These are phyloP conservation scores for Blastobotrys elegans DNA, from an alignment of 1,139 yeast genomes.

Conservation along the genomic window DNA sequence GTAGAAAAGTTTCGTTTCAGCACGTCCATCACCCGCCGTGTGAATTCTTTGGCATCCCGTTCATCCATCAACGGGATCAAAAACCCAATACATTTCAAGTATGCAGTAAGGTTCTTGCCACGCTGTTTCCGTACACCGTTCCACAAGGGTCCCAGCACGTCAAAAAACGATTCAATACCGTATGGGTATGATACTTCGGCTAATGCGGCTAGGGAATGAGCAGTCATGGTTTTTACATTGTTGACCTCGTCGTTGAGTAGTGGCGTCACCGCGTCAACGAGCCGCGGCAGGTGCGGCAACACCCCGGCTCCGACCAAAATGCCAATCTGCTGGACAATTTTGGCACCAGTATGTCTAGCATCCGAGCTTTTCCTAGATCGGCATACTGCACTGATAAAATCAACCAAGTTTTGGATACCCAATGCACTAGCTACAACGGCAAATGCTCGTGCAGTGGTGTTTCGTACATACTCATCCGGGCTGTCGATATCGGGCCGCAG, in stretches of 20 bases:
- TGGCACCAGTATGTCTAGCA: conserved; percentile 84
- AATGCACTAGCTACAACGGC: conserved; percentile 82
- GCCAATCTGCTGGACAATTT: conserved; percentile 72
- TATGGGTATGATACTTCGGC: conserved; percentile 89
- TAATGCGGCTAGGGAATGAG: conserved; percentile 63
- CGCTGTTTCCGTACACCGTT: conserved; percentile 69
- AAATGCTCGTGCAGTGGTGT: conserved; percentile 69
- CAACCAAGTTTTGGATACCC: conserved; percentile 67
- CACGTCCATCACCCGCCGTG: conserved; percentile 65
- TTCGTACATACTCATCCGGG: conserved; percentile 76
- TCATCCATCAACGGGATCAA: conserved; percentile 82
- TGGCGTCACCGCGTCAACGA: conserved; percentile 57
- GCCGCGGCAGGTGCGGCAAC: conserved; percentile 63
- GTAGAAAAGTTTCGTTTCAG: conserved; percentile 69
- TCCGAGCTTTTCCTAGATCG: conserved; percentile 76
- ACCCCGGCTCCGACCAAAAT: conserved; percentile 66
- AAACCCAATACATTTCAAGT: conserved; percentile 72
- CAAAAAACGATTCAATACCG: conserved; percentile 84
- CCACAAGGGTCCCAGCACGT: conserved; percentile 73
- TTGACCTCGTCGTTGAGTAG: conserved; percentile 68
- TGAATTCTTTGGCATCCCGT: conserved; percentile 74
- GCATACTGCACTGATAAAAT: conserved; percentile 80
- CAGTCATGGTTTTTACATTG: conserved; percentile 62
- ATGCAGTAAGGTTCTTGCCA: conserved; percentile 74
- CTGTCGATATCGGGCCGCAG: conserved; percentile 80